Evolutionary conservation across 2,329 filamentous ascomycete genomes (phyloP).

Genomic region (Alternaria rosae): DNA sequence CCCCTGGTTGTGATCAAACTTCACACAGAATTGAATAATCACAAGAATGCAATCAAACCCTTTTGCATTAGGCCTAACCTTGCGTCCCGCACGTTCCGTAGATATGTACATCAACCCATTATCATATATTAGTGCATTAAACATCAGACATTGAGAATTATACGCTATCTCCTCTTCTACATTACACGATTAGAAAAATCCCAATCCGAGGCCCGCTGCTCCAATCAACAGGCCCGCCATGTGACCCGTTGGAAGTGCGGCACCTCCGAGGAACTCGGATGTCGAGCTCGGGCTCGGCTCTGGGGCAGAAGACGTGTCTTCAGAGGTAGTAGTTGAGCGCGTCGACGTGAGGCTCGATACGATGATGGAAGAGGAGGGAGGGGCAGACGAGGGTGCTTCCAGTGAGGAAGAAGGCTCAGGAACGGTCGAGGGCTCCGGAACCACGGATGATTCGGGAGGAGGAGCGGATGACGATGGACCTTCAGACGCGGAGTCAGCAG

Average conservation of each 20-base stretch:
- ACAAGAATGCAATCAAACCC: not conserved
- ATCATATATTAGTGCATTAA: not conserved
- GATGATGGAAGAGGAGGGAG: not conserved
- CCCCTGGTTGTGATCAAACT: not conserved
- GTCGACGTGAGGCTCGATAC: slow-evolving; percentile 19
- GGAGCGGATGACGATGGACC: slow-evolving; percentile 12
- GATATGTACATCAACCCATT: not conserved
- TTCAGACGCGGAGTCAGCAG: slow-evolving; percentile 34
- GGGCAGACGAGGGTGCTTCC: not conserved
- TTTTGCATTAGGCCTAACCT: not conserved
- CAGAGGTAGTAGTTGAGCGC: slow-evolving; percentile 11
- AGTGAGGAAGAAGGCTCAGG: not conserved
- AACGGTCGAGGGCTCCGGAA: not conserved
- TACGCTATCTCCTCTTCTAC: not conserved
- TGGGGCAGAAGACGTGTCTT: slow-evolving; percentile 8
- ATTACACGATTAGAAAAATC: slow-evolving; percentile 22
- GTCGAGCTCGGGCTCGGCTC: slow-evolving; percentile 12
- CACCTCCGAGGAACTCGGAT: slow-evolving; percentile 26
- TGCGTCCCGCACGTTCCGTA: slow-evolving; percentile 7
- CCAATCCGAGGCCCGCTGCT: slow-evolving; percentile 34
- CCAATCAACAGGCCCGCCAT: slow-evolving; percentile 33
- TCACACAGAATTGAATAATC: not conserved
- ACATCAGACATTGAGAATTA: slow-evolving; percentile 11
- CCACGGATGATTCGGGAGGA: not conserved
- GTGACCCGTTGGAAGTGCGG: slow-evolving; percentile 19